Evolutionary conservation across 1,139 yeast species (phyloP).

Genomic region (Suhomyces bribrorum): DNA sequence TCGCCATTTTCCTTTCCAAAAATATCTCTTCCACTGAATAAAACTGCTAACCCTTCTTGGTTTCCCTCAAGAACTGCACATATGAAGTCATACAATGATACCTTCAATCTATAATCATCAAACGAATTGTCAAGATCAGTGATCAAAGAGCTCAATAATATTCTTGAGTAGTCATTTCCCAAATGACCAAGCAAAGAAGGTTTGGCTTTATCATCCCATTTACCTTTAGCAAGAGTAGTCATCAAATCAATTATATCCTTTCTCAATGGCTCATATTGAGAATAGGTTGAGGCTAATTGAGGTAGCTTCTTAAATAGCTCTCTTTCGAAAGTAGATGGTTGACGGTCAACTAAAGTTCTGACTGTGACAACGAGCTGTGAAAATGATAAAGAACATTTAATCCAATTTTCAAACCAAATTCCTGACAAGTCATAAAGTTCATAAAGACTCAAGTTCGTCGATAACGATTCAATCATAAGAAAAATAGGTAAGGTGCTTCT

Average conservation of each 20-base stretch:
- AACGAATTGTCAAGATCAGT: constrained; percentile 61
- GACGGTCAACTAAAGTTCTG: constrained; percentile 49
- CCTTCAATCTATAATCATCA: constrained; percentile 57
- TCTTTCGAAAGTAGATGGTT: constrained; percentile 67
- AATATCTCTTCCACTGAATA: constrained; percentile 71
- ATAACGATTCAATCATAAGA: constrained; percentile 50
- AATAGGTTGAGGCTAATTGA: constrained; percentile 59
- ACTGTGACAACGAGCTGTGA: constrained; percentile 51
- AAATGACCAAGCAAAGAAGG: constrained; percentile 84
- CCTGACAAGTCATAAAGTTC: constrained; percentile 47
- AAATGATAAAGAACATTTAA: constrained; percentile 42
- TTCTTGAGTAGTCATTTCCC: constrained; percentile 62
- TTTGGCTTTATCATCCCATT: constrained; percentile 55
- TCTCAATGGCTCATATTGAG: constrained; percentile 50
- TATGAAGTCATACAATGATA: constrained; percentile 66
- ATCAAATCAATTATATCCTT: constrained; percentile 57
- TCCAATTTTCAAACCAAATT: constrained; percentile 46
- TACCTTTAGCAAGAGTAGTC: constrained; percentile 60
- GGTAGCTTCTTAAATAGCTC: constrained; percentile 58
- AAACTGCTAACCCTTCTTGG: constrained; percentile 84
- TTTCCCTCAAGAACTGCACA: constrained; percentile 74
- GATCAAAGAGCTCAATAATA: constrained; percentile 59
- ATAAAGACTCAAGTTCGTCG: constrained; percentile 36
- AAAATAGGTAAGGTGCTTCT: constrained; percentile 61
- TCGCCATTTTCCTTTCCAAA: constrained; percentile 29